Evolutionary conservation across 257 asterid species (phyloP), one percentile per base, ranked within the genome.

Genomic region (Catharanthus roseus): DNA sequence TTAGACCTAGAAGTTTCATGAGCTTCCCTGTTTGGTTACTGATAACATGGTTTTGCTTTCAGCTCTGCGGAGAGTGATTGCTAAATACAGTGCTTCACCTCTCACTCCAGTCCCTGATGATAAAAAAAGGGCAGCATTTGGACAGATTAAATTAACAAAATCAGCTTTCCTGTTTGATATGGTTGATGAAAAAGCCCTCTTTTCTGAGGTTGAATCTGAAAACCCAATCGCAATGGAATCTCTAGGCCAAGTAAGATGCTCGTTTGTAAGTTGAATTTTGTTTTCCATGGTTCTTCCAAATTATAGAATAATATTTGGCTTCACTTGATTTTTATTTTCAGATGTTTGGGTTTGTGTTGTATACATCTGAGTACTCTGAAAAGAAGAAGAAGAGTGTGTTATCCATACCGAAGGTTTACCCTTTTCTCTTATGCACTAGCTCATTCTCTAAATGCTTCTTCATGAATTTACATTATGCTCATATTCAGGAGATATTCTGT

Each of bases 281-380:
- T 67, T 36, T 44, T 57, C 34, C 10, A 10, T 68, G 56, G 47
- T 77, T 75, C 77, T 81, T 75, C 58, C 33, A 69, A 51, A 36
- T 34, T 71, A 55, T 21, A 71, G 72, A 71, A 61, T 26, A 44
- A 73, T 23, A 61, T 77, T 77, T 72, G 57, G 31, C 73, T 77
- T 51, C 73, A 13, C 65, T 65, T 50, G 16, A 33, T 76, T 69
- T 76, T 80, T 68, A 33, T 19, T 56, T 84, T 74, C 96, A 93
- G 99, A 85, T 91, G 92, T 91, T 86, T 67, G 99, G 99, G 60
- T 89, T 93, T 58, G 68, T 86, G 63, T 78, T 89, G 67, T 93
- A 93, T 81, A 77, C 82, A 72, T 86, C 99, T 41, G 87, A 89
- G 68, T 93, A 82, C 88, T 68, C 78, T 72, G 84, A 89, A 31